Base-by-base conservation (phyloP, 139 green algal species). In the Chlamydomonas sp. region DNA sequence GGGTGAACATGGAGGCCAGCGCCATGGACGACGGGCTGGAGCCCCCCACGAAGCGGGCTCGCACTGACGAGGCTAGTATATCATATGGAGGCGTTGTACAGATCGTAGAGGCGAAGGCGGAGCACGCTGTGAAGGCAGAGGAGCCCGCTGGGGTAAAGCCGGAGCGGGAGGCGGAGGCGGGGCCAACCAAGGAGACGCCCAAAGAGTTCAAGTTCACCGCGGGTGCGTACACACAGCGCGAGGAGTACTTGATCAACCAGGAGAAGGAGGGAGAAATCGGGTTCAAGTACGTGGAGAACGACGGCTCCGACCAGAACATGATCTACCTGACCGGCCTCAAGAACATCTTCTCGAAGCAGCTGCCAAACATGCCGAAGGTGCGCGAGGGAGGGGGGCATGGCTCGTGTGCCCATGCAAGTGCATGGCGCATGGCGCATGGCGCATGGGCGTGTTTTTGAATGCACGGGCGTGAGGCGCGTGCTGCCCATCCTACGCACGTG, bases 341-440 rank as follows among this genome's bases (percentile, higher is more conserved):
- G 70, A 95, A 96, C 73, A 92, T 97, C 34, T 98, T 96, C 76
- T 84, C 76, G 34, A 92, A 90, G 71, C 92, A 97, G 85, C 87
- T 98, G 70, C 94, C 94, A 58, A 98, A 98, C 88, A 98, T 98
- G 94, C 94, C 94, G 26, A 90, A 90, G 77, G 71, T 76, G 8
- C 16, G 62, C 2, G n/a, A n/a, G n/a, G n/a, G n/a, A n/a, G n/a
- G n/a, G n/a, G n/a, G n/a, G n/a, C n/a, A n/a, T n/a, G n/a, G n/a
- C n/a, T n/a, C n/a, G n/a, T n/a, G n/a, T n/a, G n/a, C n/a, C n/a
- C n/a, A 3, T 6, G 6, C n/a, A n/a, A n/a, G n/a, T n/a, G n/a
- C n/a, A n/a, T n/a, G n/a, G n/a, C n/a, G n/a, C n/a, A n/a, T n/a
- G n/a, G n/a, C n/a, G n/a, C n/a, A n/a, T n/a, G n/a, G n/a, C n/a